These are phyloP conservation scores for Kodamaea restingae DNA, from an alignment of 805 yeast genomes.

Conservation along the genomic window DNA sequence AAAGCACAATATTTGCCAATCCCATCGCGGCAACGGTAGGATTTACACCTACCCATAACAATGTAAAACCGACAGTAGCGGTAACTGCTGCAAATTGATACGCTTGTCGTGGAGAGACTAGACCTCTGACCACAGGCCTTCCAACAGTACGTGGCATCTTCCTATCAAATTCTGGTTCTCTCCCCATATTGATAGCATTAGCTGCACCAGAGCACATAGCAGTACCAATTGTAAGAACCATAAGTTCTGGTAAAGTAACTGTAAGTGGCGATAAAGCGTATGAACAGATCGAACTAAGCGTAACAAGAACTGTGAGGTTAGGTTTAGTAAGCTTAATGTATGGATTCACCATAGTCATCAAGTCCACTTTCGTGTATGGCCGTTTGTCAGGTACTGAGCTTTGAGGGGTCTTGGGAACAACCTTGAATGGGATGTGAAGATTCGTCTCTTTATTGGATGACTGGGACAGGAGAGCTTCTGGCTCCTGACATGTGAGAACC, in stretches of 20 bases:
- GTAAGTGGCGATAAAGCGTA: constrained; percentile 88
- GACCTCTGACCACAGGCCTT: constrained; percentile 87
- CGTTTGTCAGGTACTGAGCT: constrained; percentile 2
- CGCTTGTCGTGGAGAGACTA: constrained; percentile 72
- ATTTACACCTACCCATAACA: constrained; percentile 78
- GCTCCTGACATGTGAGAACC: constrained; percentile 44
- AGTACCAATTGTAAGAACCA: constrained; percentile 79
- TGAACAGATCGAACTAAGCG: constrained; percentile 87
- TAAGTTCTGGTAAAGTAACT: constrained; percentile 64
- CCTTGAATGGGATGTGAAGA: constrained; percentile 52
- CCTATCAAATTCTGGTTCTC: constrained; percentile 88
- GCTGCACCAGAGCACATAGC: constrained; percentile 89
- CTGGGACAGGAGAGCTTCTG: constrained; percentile 25
- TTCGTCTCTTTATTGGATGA: constrained; percentile 2
- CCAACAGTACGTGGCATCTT: constrained; percentile 84
- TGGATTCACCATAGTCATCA: constrained; percentile 47
- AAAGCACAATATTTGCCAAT: constrained; percentile 69
- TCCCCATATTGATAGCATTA: constrained; percentile 93
- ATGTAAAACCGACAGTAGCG: constrained; percentile 66
- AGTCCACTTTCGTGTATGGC: constrained; percentile 13
- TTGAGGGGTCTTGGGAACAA: constrained; percentile 36
- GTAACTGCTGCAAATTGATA: constrained; percentile 70
- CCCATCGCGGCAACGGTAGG: constrained; percentile 83
- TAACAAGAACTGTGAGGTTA: constrained; percentile 78
- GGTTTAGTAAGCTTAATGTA: constrained; percentile 89